Evolutionary conservation across 1,139 yeast genomes (phyloP).

Genomic region (Scheffersomyces illinoinensis): DNA sequence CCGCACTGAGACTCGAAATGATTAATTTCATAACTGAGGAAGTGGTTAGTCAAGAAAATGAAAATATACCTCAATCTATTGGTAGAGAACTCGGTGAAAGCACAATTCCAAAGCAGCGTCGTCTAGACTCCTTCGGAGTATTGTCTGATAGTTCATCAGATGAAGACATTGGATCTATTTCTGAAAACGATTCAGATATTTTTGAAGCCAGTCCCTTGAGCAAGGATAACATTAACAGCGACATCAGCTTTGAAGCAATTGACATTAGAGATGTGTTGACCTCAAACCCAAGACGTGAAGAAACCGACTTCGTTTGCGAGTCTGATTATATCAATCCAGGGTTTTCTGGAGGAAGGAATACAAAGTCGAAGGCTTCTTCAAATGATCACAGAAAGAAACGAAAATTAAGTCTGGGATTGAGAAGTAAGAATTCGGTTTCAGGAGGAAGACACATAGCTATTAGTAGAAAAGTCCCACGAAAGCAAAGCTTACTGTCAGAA

Average conservation of each 20-base stretch:
- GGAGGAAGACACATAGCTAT: neutral
- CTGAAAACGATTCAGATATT: neutral
- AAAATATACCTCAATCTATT: neutral
- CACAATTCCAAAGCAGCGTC: neutral
- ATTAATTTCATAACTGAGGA: conserved; percentile 13
- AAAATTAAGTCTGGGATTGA: neutral
- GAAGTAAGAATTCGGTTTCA: neutral
- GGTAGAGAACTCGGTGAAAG: neutral
- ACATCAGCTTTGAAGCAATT: neutral
- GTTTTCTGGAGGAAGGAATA: conserved; percentile 10
- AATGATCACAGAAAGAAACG: neutral
- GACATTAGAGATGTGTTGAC: neutral
- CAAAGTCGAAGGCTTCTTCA: neutral
- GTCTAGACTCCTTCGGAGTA: conserved; percentile 10
- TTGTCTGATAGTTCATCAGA: conserved; percentile 11
- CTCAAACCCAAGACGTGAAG: conserved; percentile 1
- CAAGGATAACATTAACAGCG: neutral
- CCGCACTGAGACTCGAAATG: neutral
- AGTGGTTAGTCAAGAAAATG: conserved; percentile 4
- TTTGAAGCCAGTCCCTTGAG: neutral
- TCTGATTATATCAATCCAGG: conserved; percentile 21
- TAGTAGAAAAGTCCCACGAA: neutral
- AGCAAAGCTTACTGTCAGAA: neutral
- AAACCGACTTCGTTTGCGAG: conserved; percentile 16
- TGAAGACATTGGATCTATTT: conserved; percentile 1